These are phyloP conservation scores for Entoloma clypeatum DNA, from an alignment of 1,284 basidiomycete species.

Conservation along the genomic window DNA sequence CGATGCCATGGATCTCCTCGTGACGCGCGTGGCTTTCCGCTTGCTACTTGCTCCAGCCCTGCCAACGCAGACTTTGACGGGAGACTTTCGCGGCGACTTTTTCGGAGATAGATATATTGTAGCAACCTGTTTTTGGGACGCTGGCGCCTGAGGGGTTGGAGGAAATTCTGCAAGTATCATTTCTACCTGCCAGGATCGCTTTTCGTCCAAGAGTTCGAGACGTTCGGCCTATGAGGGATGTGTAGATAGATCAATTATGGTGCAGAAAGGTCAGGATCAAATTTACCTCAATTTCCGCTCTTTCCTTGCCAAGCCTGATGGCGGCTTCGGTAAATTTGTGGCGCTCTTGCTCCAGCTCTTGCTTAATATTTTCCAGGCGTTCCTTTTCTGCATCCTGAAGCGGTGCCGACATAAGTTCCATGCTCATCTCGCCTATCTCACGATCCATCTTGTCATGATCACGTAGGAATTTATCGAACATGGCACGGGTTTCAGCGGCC, in stretches of 20 bases:
- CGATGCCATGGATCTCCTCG: slow-evolving; percentile 40
- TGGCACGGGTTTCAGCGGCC: slow-evolving; percentile 42
- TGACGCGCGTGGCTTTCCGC: slow-evolving; percentile 43
- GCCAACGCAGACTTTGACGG: slow-evolving; percentile 32
- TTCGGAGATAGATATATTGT: slow-evolving; percentile 34
- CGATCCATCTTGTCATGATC: slow-evolving; percentile 33
- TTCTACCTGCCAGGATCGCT: slow-evolving; percentile 59
- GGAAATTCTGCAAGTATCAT: slow-evolving; percentile 58
- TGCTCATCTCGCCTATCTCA: slow-evolving; percentile 39
- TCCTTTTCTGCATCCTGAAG: slow-evolving; percentile 50
- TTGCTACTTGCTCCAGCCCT: slow-evolving; percentile 31
- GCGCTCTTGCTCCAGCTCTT: slow-evolving; percentile 65
- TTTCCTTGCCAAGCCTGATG: slow-evolving; percentile 61
- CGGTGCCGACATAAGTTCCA: slow-evolving; percentile 51
- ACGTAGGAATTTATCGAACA: slow-evolving; percentile 49
- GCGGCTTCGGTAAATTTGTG: slow-evolving; percentile 62
- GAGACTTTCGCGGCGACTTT: slow-evolving; percentile 31
- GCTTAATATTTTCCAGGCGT: slow-evolving; percentile 45
- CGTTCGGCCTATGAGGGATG: slow-evolving; percentile 50
- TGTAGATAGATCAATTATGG: slow-evolving; percentile 3
- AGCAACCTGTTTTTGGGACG: slow-evolving; percentile 9
- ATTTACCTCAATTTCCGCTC: slow-evolving; percentile 62
- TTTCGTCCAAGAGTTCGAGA: slow-evolving; percentile 61
- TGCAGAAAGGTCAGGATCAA: neutral
- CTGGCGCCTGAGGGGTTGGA: slow-evolving; percentile 36